Base-by-base conservation (phyloP, 176 grass and related monocot species). In the Poa pratensis region DNA sequence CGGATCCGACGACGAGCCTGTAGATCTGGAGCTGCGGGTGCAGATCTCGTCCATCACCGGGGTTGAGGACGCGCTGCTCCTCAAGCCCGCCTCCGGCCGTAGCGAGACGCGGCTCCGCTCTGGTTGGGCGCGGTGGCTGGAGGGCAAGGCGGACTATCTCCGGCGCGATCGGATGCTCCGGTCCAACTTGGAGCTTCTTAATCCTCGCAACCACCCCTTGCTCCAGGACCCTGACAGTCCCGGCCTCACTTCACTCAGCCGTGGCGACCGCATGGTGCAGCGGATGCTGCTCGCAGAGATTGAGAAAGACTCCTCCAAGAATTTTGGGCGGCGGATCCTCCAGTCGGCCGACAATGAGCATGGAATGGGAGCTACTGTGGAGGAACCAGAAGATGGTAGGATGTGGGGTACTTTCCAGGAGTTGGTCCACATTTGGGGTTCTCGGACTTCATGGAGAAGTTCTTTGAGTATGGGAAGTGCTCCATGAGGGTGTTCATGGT, bases 161-260 rank as follows among this genome's bases (percentile, higher is more conserved):
- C 84, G 96, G 35, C 90, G 85, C 73, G 94, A 99, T 68, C 83
- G 88, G 69, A 99, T 99, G 96, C 90, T 96, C 54, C 90, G 90
- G 2, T 99, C 96, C 53, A 94, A 96, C 76, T 79, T 99, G 20
- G 96, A 99, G 51, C 62, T 89, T 9, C 78, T 99, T 57, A 94
- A 96, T 81, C 96, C 96, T 1, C 94, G 92, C 62, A 99, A 94
- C 79, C 96, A 99, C 72, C 96, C 96, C 49, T 83, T 99, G 65
- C 92, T 99, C 23, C 96, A 99, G 76, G 96, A 99, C 72, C 96
- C 94, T 3, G 96, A 99, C 42, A 89, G 86, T n/a, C 88, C 91
- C 5, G 90, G 90, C 14, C 78, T 96, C 8, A 94, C 90, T 0
- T 84, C 74, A 9, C 93, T 99, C 45, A 96, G 91, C 78, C 82